Conservation (phyloP, 2,329 filamentous ascomycete species). For the Pseudocercospora crystallina region DNA sequence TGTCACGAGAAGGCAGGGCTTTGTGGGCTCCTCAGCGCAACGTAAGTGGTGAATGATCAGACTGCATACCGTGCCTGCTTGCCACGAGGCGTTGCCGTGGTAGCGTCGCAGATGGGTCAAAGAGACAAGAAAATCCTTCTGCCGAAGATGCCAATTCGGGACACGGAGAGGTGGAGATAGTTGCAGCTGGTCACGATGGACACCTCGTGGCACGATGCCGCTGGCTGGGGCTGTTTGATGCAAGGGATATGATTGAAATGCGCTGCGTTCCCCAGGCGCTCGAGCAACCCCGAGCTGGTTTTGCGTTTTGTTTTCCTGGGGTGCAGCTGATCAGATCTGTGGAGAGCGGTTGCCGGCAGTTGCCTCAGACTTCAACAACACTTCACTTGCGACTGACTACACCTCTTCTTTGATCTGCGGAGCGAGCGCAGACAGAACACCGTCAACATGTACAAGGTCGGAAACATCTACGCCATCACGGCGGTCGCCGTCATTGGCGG, state of each 20-base stretch:
- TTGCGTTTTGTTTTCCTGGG: too few relatives aligned
- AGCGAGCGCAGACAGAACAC: too few relatives aligned
- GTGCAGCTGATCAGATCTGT: too few relatives aligned
- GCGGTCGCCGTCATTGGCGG: slow-evolving; percentile 62
- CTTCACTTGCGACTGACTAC: too few relatives aligned
- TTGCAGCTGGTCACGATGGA: slow-evolving; percentile 1
- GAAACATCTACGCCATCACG: slow-evolving; percentile 58
- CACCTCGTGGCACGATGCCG: neutral
- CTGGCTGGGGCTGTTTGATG: neutral
- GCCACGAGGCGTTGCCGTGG: neutral
- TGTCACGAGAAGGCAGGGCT: too few relatives aligned
- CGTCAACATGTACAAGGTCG: slow-evolving; percentile 31
- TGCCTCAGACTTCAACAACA: too few relatives aligned
- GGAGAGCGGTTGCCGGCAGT: too few relatives aligned
- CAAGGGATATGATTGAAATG: slow-evolving; percentile 4
- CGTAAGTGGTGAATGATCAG: too few relatives aligned
- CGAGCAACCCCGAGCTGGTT: neutral
- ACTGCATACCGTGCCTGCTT: too few relatives aligned
- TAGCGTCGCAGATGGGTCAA: too few relatives aligned
- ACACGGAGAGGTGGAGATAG: neutral
- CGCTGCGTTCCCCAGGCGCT: slow-evolving; percentile 1
- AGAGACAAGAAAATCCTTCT: neutral
- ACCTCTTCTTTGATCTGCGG: too few relatives aligned
- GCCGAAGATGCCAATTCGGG: neutral
- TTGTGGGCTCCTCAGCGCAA: too few relatives aligned